Evolutionary conservation across 2,329 filamentous ascomycete species (phyloP).

Genomic region (Pleoardoris graminearum): DNA sequence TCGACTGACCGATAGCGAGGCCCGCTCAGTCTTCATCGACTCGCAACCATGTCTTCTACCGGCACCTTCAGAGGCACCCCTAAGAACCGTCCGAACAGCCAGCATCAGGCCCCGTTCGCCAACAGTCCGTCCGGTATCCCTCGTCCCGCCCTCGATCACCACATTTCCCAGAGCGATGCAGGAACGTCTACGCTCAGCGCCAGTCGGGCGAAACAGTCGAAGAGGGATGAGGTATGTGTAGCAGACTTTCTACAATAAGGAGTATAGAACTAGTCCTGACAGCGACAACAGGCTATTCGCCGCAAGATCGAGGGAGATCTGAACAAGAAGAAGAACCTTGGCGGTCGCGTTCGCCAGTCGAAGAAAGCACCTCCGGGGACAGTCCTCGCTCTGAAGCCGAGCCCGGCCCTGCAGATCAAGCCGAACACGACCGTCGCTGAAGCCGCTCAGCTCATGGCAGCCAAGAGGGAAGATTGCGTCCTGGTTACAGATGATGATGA

Average conservation of each 20-base stretch:
- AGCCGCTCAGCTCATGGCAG: constrained; percentile 97
- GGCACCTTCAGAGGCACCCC: constrained; percentile 73
- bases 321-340: constrained; percentile 91
- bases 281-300: constrained; percentile 75
- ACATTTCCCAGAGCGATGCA: constrained; percentile 59
- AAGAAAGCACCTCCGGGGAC: constrained; percentile 95
- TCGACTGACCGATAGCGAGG: constrained; percentile 23
- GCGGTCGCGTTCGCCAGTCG: constrained; percentile 76
- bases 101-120: constrained; percentile 58
- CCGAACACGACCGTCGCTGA: constrained; percentile 91
- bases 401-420: constrained; percentile 96
- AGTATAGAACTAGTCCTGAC: constrained; percentile 21
- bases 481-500: constrained; percentile 98
- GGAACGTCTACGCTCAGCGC: constrained; percentile 77
- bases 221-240: constrained; percentile 89
- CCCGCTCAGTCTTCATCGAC: constrained; percentile 11
- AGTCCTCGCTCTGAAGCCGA: constrained; percentile 92
- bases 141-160: constrained; percentile 68
- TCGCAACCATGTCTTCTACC: constrained; percentile 59
- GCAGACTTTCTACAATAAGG: constrained; percentile 5
- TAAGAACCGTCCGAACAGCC: constrained; percentile 58
- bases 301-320: constrained; percentile 96
- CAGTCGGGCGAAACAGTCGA: constrained; percentile 93
- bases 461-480: constrained; percentile 97
- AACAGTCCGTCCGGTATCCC: constrained; percentile 73